Conservation (phyloP, 768 basidiomycete genomes). For the Paxillus rubicundulus region DNA sequence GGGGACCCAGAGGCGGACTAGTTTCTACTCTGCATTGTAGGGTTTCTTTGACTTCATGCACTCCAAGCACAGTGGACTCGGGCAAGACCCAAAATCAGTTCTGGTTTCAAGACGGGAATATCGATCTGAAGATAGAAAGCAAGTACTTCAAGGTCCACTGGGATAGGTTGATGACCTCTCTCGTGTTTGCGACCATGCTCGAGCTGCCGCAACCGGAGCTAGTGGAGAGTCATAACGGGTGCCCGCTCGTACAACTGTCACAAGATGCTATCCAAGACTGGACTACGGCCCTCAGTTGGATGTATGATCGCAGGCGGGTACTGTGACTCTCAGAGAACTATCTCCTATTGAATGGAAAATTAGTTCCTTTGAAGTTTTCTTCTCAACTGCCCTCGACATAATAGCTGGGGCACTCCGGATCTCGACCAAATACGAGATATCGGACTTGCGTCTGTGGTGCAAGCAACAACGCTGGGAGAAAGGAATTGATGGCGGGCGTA, state of each 20-base stretch:
- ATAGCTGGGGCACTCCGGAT: slow-evolving; percentile 31
- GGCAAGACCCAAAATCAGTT: slow-evolving; percentile 1
- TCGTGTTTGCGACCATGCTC: slow-evolving; percentile 38
- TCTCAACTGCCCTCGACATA: slow-evolving; percentile 21
- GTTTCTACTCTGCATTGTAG: not conserved
- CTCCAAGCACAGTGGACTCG: not conserved
- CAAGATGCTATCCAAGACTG: slow-evolving; percentile 29
- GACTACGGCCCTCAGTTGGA: slow-evolving; percentile 30
- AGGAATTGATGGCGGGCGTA: slow-evolving; percentile 28
- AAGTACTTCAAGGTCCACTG: slow-evolving; percentile 28
- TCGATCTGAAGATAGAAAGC: slow-evolving; percentile 28
- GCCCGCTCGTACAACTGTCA: slow-evolving; percentile 29
- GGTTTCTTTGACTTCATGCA: not conserved
- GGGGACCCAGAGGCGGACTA: slow-evolving; percentile 25
- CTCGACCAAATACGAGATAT: slow-evolving; percentile 38
- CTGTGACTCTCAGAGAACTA: not conserved
- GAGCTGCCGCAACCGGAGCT: slow-evolving; percentile 30
- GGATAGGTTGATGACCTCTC: slow-evolving; percentile 16
- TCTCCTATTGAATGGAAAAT: not conserved
- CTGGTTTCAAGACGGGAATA: slow-evolving; percentile 38
- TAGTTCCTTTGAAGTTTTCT: slow-evolving; percentile 28
- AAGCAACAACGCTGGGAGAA: slow-evolving; percentile 24
- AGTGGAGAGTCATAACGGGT: slow-evolving; percentile 31
- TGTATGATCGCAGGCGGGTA: slow-evolving; percentile 34
- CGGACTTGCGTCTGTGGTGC: slow-evolving; percentile 26